A percentile compares a stretch with the other conserved stretches of the same genome.
These are phyloP conservation scores for Erysimum cheiri DNA, from an alignment of 441 rosid species.

Conservation along the genomic window DNA sequence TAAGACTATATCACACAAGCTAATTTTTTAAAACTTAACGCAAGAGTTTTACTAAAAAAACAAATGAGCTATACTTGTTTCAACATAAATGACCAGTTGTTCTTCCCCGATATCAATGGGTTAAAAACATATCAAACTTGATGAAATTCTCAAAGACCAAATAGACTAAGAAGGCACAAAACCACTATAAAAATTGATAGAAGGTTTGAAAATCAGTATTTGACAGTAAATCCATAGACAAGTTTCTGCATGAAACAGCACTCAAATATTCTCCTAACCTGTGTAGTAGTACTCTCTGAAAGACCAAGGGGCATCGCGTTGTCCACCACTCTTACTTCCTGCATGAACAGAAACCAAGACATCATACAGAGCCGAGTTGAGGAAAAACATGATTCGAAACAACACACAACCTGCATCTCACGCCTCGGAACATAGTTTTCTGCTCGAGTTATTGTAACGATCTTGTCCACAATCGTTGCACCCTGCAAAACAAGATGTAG, in stretches of 20 bases:
- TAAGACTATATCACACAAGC: neutral
- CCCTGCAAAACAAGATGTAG: slow-evolving; percentile 48
- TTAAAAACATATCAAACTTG: neutral
- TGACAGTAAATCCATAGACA: neutral
- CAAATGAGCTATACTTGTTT: slow-evolving; percentile 4
- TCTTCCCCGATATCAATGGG: neutral
- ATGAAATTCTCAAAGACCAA: neutral
- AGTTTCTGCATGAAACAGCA: neutral
- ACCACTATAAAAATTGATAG: neutral
- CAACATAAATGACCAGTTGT: neutral
- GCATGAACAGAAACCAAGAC: slow-evolving; percentile 45
- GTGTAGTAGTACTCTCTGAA: slow-evolving; percentile 49
- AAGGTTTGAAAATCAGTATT: neutral
- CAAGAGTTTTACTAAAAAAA: neutral
- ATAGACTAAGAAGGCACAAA: neutral
- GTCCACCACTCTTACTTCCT: slow-evolving; percentile 72
- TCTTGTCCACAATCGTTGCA: slow-evolving; percentile 72
- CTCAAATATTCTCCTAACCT: slow-evolving; percentile 48
- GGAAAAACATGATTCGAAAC: slow-evolving; percentile 14
- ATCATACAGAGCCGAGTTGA: slow-evolving; percentile 17
- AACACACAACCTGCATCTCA: slow-evolving; percentile 49
- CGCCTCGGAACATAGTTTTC: slow-evolving; percentile 56
- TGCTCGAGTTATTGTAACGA: slow-evolving; percentile 57
- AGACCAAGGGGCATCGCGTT: slow-evolving; percentile 51
- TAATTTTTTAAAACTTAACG: neutral